Base-by-base conservation (phyloP, 495 filamentous ascomycete genomes). In the Trichoderma reesei region DNA sequence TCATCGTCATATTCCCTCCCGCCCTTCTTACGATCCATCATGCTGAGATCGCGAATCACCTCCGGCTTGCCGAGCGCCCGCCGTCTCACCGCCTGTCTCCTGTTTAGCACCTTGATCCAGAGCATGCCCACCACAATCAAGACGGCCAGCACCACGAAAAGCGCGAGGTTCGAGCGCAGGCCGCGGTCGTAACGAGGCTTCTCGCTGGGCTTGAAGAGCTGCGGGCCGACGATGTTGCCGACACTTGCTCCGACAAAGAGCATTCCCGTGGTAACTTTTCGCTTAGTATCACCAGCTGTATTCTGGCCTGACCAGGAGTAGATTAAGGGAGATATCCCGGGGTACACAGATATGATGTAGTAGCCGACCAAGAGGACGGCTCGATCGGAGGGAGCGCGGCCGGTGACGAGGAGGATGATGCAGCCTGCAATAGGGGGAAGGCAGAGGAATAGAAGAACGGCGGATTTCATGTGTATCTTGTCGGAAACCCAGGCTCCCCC, bases 221-320 rank as follows among this genome's bases (percentile, higher is more conserved):
- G 76, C 1, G 83, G 82, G 9, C 68, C 70, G 48, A 82, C 63
- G 67, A 86, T 79, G 68, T 86, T 86, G 60, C 85, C 85, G 60
- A 79, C 79, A 63, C 79, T 83, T 62, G 83, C 81, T 8, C 85
- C 85, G 38, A 86, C 73, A 64, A 85, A 79, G 16, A 86, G 68
- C 11, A 85, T 76, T 61, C 75, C 82, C 13, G 83, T 86, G 3
- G 80, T 84, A 31, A 80, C 75, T 65, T 86, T 86, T 66, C 81
- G 80, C 73, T 87, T 87, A 6, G 85, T 86, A 65, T 87, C 84
- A 10, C 85, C 85, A 0, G 81, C 84, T 0, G 85, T 87, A 68
- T 87, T 87, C 65, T 78, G 82, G 0, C 82, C 80, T 1, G 79
- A 81, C 84, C 84, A 87, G 1, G 82, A 83, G 72, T 86, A 86